Evolutionary conservation across 331 rosid species (phyloP).

Genomic region (Quercus lobata): DNA sequence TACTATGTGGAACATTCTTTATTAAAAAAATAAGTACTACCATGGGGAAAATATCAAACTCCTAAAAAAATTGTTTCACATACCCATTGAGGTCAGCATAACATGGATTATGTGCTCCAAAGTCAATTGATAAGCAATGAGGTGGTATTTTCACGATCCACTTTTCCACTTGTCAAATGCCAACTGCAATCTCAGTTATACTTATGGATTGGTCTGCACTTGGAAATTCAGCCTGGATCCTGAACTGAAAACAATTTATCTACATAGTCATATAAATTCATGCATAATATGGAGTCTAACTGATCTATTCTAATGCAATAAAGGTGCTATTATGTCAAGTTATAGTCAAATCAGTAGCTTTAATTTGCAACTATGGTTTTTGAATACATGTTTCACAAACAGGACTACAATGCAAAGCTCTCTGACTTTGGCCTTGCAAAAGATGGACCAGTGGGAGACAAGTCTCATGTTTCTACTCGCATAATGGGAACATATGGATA

Average conservation of each 20-base stretch:
- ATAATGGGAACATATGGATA: slow-evolving; percentile 98
- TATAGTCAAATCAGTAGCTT: neutral
- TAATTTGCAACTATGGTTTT: slow-evolving; percentile 12
- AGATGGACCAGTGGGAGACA: slow-evolving; percentile 98
- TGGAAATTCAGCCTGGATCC: no score
- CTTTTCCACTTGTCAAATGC: no score
- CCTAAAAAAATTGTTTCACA: neutral
- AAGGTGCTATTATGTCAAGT: neutral
- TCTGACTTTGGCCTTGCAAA: slow-evolving; percentile 98
- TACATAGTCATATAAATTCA: neutral
- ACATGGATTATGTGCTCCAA: neutral
- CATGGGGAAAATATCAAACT: neutral
- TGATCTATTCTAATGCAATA: neutral
- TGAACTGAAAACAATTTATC: neutral
- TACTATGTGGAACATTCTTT: no score
- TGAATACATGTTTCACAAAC: slow-evolving; percentile 25
- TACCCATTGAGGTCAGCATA: neutral
- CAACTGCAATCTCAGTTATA: no score
- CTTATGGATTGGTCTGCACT: no score
- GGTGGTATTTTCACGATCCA: no score
- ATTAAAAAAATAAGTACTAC: no score
- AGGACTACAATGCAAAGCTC: slow-evolving; percentile 96
- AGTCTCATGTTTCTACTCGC: slow-evolving; percentile 96
- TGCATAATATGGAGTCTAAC: neutral
- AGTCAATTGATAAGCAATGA: no score